phyloP scores from a whole-genome alignment of 257 asterid species.

The Lycium barbarum region DNA sequence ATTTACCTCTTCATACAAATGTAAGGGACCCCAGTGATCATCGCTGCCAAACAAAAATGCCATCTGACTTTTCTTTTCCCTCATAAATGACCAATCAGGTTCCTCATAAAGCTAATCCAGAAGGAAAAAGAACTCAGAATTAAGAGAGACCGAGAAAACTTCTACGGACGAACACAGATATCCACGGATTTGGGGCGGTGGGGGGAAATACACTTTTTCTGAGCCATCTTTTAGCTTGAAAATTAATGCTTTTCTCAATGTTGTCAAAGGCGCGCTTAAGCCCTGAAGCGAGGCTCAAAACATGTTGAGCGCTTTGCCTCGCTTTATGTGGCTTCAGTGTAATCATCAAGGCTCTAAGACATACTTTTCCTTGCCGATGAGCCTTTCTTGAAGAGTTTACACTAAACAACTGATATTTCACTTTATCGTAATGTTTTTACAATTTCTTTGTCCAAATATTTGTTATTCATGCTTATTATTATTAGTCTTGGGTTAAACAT shows the following conservation, averaged over 20 bases:
- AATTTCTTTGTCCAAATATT: too few species aligned
- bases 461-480: too few species aligned
- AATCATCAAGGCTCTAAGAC: too few species aligned
- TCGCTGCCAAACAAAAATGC: constrained; percentile 79
- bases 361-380: too few species aligned
- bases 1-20: constrained; percentile 78
- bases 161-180: not conserved
- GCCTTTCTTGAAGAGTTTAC: too few species aligned
- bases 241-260: not conserved
- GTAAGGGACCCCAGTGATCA: constrained; percentile 98
- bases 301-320: too few species aligned
- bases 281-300: too few species aligned
- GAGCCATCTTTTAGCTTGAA: constrained; percentile 8
- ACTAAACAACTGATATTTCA: too few species aligned
- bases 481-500: too few species aligned
- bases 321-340: too few species aligned
- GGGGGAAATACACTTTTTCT: not conserved
- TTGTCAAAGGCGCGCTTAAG: too few species aligned
- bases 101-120: constrained; percentile 59
- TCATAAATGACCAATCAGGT: constrained; percentile 77
- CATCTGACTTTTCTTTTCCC: constrained; percentile 59
- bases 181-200: not conserved
- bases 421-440: too few species aligned
- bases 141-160: not conserved
- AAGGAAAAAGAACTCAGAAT: not conserved